phyloP scores from a whole-genome alignment of 352 stramenopile genomes.

The Thalassiosira ordinaria region DNA sequence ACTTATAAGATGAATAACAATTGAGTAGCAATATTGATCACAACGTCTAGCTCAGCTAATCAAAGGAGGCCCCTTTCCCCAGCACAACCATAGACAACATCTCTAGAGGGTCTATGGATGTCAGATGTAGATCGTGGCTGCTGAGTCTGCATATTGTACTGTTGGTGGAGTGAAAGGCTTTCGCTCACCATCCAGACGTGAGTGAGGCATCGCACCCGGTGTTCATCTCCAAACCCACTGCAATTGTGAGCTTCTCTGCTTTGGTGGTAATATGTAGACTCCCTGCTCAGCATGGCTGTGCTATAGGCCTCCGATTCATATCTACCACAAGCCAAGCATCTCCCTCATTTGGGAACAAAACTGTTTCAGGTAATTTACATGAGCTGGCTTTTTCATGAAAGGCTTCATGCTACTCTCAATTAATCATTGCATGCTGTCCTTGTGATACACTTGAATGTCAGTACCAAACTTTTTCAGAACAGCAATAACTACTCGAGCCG shows the following conservation, averaged over 20 bases:
- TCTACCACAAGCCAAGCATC: too few relatives aligned
- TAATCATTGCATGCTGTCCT: too few relatives aligned
- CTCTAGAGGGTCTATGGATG: background rate
- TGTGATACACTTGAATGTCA: too few relatives aligned
- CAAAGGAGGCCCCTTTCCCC: background rate
- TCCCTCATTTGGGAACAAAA: too few relatives aligned
- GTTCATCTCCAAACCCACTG: background rate
- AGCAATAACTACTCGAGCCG: too few relatives aligned
- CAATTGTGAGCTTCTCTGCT: background rate
- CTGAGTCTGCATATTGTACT: background rate
- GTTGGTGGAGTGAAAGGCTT: background rate
- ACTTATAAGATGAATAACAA: too few relatives aligned
- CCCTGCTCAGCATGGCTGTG: background rate
- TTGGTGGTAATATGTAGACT: background rate
- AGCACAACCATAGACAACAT: background rate
- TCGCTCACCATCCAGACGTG: background rate
- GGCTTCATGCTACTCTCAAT: too few relatives aligned
- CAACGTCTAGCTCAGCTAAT: background rate
- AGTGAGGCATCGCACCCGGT: background rate
- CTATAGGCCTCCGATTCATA: too few relatives aligned
- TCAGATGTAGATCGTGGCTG: background rate
- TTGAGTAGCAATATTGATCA: constrained; percentile 10
- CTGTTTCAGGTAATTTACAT: too few relatives aligned
- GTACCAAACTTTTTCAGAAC: too few relatives aligned
- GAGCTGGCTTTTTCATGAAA: too few relatives aligned